phyloP scores from a whole-genome alignment of 2,329 filamentous ascomycete genomes.

The Pseudocercospora musae region DNA sequence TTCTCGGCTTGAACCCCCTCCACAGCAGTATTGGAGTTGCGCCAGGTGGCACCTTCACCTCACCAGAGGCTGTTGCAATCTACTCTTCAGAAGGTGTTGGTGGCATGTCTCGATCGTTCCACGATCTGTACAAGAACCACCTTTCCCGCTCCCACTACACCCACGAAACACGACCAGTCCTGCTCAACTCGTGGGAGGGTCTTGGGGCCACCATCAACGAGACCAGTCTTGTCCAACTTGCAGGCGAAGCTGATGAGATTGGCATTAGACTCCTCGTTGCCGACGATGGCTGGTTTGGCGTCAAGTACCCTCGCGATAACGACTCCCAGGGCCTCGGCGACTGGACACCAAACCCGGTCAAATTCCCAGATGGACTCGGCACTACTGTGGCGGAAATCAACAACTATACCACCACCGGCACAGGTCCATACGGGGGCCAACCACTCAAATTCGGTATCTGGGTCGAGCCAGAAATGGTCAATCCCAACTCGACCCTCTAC shows the following conservation, averaged over 20 bases:
- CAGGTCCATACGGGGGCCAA: constrained; percentile 46
- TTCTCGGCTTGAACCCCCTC: constrained; percentile 59
- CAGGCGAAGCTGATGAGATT: constrained; percentile 55
- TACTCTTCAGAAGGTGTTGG: constrained; percentile 59
- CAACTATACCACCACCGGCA: constrained; percentile 45
- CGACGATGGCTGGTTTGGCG: constrained; percentile 67
- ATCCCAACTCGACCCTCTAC: constrained; percentile 60
- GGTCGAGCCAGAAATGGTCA: constrained; percentile 68
- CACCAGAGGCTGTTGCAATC: constrained; percentile 61
- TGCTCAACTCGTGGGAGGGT: constrained; percentile 67
- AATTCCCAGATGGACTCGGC: constrained; percentile 57
- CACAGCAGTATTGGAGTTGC: constrained; percentile 58
- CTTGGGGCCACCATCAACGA: constrained; percentile 58
- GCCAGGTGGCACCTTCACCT: constrained; percentile 56
- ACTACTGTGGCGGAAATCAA: constrained; percentile 53
- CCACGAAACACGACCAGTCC: constrained; percentile 49
- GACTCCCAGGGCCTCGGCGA: constrained; percentile 61
- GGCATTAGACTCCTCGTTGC: constrained; percentile 63
- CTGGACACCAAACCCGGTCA: constrained; percentile 57
- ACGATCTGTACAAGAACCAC: constrained; percentile 60
- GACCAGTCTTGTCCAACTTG: constrained; percentile 54
- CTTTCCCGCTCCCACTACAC: constrained; percentile 58
- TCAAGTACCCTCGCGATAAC: constrained; percentile 57
- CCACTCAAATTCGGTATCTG: constrained; percentile 61
- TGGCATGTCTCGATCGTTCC: constrained; percentile 61